Conservation (phyloP, 192 early-diverging fungal species). For the Gaertneriomyces sp. region DNA sequence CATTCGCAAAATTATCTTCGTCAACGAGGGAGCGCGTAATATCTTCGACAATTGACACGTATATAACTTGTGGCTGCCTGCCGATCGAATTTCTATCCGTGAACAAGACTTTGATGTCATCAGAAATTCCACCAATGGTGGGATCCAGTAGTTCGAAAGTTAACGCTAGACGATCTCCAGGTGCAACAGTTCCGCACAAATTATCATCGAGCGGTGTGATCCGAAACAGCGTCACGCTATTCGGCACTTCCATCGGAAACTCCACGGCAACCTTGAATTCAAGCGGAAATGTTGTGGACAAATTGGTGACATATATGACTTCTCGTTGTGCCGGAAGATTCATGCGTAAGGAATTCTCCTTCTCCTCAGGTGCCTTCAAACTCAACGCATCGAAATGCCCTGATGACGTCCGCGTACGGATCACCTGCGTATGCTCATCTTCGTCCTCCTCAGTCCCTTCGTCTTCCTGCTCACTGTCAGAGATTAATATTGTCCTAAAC, state of each 20-base stretch:
- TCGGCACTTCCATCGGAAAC: constrained; percentile 71
- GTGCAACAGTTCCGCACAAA: constrained; percentile 55
- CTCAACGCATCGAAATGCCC: neutral
- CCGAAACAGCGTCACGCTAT: constrained; percentile 53
- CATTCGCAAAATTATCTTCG: constrained; percentile 1
- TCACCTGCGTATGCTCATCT: neutral
- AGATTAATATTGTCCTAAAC: constrained; percentile 58
- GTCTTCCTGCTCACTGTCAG: constrained; percentile 55
- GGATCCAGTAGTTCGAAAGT: constrained; percentile 59
- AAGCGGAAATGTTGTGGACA: constrained; percentile 59
- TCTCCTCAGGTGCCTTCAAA: neutral
- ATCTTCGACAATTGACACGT: constrained; percentile 66
- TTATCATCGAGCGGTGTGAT: constrained; percentile 58
- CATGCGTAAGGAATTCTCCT: neutral
- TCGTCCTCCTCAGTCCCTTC: constrained; percentile 12
- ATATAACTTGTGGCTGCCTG: constrained; percentile 55
- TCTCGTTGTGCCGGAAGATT: constrained; percentile 36
- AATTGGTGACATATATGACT: constrained; percentile 57
- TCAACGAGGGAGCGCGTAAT: constrained; percentile 7
- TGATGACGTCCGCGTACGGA: constrained; percentile 8
- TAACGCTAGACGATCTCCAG: constrained; percentile 55
- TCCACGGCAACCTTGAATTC: constrained; percentile 68
- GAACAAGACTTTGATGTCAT: constrained; percentile 70
- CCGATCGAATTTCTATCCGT: constrained; percentile 64
- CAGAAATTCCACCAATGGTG: constrained; percentile 62